Conservation (phyloP, 768 basidiomycete species). For the Tulasnella sp. region DNA sequence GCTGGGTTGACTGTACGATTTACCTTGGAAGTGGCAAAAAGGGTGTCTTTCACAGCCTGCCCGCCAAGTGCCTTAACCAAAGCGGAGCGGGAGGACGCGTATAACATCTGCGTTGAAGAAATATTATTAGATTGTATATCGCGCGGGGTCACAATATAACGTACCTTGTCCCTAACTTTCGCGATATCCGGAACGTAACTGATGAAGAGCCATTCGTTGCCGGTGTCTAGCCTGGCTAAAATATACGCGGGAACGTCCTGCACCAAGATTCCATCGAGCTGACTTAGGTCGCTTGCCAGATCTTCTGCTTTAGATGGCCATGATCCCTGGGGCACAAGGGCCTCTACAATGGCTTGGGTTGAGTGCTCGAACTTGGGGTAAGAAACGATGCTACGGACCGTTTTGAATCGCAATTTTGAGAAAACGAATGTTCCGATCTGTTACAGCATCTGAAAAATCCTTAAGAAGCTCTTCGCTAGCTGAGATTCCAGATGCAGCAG, state of each 20-base stretch:
- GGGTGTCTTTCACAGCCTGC: conserved; percentile 55
- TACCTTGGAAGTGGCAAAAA: conserved; percentile 70
- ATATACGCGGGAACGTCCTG: conserved; percentile 66
- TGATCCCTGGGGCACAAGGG: conserved; percentile 53
- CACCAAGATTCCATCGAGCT: conserved; percentile 51
- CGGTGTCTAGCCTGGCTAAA: conserved; percentile 54
- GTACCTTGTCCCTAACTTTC: conserved; percentile 72
- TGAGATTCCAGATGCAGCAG: conserved; percentile 15
- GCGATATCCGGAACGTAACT: conserved; percentile 79
- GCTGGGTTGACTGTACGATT: conserved; percentile 41
- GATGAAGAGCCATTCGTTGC: conserved; percentile 63
- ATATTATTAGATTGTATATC: neutral
- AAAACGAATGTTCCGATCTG: conserved; percentile 47
- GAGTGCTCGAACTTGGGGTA: neutral
- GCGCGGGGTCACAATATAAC: conserved; percentile 8
- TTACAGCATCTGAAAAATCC: neutral
- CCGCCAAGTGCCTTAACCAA: conserved; percentile 70
- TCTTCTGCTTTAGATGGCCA: conserved; percentile 40
- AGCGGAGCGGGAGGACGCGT: conserved; percentile 67
- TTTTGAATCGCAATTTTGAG: conserved; percentile 69
- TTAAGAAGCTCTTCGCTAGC: conserved; percentile 12
- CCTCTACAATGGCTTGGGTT: conserved; percentile 41
- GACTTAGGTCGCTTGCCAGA: conserved; percentile 53
- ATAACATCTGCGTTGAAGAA: conserved; percentile 59
- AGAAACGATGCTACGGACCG: conserved; percentile 39